Evolutionary conservation across 371 early-diverging fungal species (phyloP), one percentile per base, ranked within the genome.

Genomic region (Mortierella sp.): DNA sequence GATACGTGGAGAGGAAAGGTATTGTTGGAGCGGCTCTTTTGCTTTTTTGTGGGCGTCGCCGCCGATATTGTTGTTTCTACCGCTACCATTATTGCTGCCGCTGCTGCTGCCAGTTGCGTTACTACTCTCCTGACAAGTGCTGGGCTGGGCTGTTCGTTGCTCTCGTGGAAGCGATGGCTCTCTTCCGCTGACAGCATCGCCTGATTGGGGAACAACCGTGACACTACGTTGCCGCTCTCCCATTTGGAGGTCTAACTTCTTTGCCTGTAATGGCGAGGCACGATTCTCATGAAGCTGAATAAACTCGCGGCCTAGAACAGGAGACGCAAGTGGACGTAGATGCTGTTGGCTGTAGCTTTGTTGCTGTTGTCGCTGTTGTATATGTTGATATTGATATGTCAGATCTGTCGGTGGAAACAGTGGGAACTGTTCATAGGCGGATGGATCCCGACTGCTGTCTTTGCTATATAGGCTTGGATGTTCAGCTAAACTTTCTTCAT

Each of bases 231-330:
- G 24, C 8, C 28, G 21, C 24, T 55, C 55, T 8, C 7, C 8
- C 16, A 55, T 28, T 10, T 10, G 55, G 28, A 24, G 22, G 24
- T 9, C 22, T 24, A 19, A 19, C 21, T 50, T 19, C 50, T 2
- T 21, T n/a, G 6, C 21, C 19, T 55, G 55, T 16, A 55, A 6
- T 0, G 55, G 22, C 28, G 24, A 55, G 55, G 24, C 15, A 9
- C 13, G 55, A 24, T 28, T 8, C 4, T 24, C 28, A 4, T 48
- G 48, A 32, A 50, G 15, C 21, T 48, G 47, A 11, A 50, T 50
- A 48, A 63, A 63, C 48, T 63, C 63, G n/a, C 63, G 63, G 15
- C 28, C 63, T 48, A 16, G 63, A 11, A 33, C 15, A 11, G 63
- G 50, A 0, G 63, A 50, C 13, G 63, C 10, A 9, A 22, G 4